These are phyloP conservation scores for Sporothrix dimorphospora DNA, from an alignment of 2,329 filamentous ascomycete genomes.

Conservation along the genomic window DNA sequence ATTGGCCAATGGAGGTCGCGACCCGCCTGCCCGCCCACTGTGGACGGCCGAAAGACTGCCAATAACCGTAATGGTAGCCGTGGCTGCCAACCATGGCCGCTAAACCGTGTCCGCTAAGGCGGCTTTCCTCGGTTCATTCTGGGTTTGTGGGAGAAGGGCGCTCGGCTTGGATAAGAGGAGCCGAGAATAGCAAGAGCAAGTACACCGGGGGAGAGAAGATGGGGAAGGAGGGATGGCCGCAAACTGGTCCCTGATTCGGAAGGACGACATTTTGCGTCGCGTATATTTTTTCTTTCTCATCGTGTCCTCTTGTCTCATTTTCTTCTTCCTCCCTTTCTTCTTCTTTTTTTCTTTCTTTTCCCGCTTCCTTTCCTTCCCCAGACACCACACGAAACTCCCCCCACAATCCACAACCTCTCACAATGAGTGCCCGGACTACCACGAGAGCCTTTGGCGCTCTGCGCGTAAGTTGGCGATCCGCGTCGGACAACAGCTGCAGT, in stretches of 20 bases:
- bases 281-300: not conserved
- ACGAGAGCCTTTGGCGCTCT: slow-evolving; percentile 32
- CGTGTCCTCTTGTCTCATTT: not conserved
- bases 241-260: slow-evolving; percentile 16
- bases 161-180: slow-evolving; percentile 23
- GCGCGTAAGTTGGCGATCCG: slow-evolving; percentile 29
- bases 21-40: slow-evolving; percentile 9
- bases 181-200: slow-evolving; percentile 20
- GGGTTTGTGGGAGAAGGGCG: not conserved
- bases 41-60: slow-evolving; percentile 25
- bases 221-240: slow-evolving; percentile 16
- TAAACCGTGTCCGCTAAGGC: slow-evolving; percentile 24
- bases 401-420: not conserved
- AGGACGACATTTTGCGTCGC: not conserved
- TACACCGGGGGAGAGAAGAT: not conserved
- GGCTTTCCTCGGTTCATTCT: slow-evolving; percentile 35
- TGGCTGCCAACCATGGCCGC: slow-evolving; percentile 13
- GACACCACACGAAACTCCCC: not conserved
- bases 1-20: slow-evolving; percentile 12
- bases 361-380: not conserved
- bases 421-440: slow-evolving; percentile 33
- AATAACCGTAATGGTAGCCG: slow-evolving; percentile 18
- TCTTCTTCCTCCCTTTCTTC: not conserved
- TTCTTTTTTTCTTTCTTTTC: not conserved
- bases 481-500: not conserved